Percentiles rank a stretch among this genome's conserved stretches.
Conservation (phyloP, 345 rosid genomes). For the Melaleuca alternifolia region DNA sequence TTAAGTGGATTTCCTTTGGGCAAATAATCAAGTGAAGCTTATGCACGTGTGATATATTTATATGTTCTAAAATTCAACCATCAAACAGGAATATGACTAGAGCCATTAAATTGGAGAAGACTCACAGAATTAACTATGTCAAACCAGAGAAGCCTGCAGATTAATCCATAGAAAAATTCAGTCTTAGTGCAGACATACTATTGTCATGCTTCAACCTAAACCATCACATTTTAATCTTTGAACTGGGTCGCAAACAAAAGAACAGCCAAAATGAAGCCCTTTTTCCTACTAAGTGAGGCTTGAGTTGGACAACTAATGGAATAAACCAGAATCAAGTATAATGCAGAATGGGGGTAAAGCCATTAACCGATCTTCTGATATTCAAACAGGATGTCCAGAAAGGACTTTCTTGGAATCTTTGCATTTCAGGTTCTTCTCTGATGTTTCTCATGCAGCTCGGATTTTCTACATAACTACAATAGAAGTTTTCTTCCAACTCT, state of each 20-base stretch:
- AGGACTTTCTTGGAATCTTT: neutral
- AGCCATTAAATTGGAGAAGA: neutral
- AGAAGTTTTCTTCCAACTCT: neutral
- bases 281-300: neutral
- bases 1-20: neutral
- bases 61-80: neutral
- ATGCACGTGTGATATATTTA: neutral
- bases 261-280: neutral
- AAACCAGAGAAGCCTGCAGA: neutral
- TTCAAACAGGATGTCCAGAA: neutral
- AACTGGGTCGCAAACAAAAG: neutral
- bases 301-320: neutral
- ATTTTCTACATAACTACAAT: neutral
- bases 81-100: neutral
- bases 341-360: neutral
- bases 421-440: neutral
- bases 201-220: neutral
- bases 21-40: neutral
- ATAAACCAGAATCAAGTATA: neutral
- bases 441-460: neutral
- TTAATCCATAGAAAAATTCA: neutral
- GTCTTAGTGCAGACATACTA: neutral
- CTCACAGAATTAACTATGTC: neutral
- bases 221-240: neutral
- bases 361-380: neutral